Evolutionary conservation across 257 asterid genomes (phyloP).

Genomic region (Solanum medicagineum): DNA sequence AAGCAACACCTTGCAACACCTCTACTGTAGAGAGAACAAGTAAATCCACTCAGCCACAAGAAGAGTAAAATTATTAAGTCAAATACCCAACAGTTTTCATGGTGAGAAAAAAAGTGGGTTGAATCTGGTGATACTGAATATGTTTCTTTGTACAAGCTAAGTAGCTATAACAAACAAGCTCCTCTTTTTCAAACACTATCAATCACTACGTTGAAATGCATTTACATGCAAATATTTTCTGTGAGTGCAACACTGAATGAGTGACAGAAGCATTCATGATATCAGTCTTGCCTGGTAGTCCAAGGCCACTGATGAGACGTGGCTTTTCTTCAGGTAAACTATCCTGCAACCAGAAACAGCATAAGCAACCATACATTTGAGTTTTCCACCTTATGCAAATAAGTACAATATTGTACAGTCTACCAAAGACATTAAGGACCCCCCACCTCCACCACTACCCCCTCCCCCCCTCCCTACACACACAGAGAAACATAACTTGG

Average conservation of each 20-base stretch:
- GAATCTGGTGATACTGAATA: neutral
- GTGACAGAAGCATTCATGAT: neutral
- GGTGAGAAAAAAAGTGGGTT: neutral
- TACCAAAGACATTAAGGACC: neutral
- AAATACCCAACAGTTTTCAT: neutral
- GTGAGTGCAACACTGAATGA: neutral
- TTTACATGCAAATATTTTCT: neutral
- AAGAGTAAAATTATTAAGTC: neutral
- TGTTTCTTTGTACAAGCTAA: neutral
- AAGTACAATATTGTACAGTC: neutral
- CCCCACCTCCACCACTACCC: no score
- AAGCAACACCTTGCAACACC: constrained; percentile 90
- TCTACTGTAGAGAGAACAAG: constrained; percentile 53
- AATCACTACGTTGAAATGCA: neutral
- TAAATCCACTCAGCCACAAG: neutral
- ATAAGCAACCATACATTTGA: constrained; percentile 1
- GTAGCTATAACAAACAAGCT: neutral
- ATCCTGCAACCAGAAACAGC: constrained; percentile 38
- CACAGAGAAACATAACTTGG: neutral
- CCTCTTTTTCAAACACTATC: neutral
- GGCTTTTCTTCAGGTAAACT: constrained; percentile 76
- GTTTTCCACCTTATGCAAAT: constrained; percentile 2
- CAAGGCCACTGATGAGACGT: constrained; percentile 82
- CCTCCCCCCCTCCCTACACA: neutral
- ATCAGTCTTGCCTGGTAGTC: constrained; percentile 69